Conservation (phyloP, 2,329 filamentous ascomycete species). For the Aspergillus spinulosporus region DNA sequence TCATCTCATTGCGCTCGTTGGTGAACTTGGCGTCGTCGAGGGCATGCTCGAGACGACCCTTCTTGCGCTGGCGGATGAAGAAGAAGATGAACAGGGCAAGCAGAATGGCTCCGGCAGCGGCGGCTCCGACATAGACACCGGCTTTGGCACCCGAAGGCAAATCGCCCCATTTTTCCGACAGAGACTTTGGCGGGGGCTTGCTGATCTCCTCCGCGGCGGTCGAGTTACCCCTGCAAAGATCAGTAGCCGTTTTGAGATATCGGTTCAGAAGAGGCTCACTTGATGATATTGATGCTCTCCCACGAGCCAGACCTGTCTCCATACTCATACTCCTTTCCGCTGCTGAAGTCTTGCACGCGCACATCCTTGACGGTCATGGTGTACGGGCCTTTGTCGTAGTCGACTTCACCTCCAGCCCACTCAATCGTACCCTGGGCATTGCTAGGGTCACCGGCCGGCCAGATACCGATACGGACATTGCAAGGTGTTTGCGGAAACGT, state of each 20-base stretch:
- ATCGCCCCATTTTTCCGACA: constrained; percentile 45
- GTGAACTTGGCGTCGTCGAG: constrained; percentile 50
- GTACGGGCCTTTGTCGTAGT: constrained; percentile 67
- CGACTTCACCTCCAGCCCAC: constrained; percentile 69
- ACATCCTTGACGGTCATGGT: constrained; percentile 70
- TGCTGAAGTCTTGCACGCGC: constrained; percentile 58
- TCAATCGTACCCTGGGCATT: constrained; percentile 53
- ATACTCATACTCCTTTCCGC: constrained; percentile 66
- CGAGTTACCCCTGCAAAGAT: constrained; percentile 61
- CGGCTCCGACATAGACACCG: constrained; percentile 46
- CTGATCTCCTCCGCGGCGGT: constrained; percentile 48
- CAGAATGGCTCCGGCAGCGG: constrained; percentile 33
- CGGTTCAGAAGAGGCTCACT: constrained; percentile 30
- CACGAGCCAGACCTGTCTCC: constrained; percentile 62
- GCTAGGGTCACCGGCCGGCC: constrained; percentile 60
- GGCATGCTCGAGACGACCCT: constrained; percentile 51
- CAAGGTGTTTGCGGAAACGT: constrained; percentile 73
- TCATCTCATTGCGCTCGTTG: constrained; percentile 40
- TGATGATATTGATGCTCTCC: constrained; percentile 63
- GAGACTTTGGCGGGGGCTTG: constrained; percentile 36
- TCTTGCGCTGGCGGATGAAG: constrained; percentile 52
- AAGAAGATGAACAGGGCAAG: constrained; percentile 46
- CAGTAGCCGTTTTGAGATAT: constrained; percentile 1
- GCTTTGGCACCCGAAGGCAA: constrained; percentile 52
- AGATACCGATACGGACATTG: constrained; percentile 68